These are phyloP conservation scores for Microbotryomycetes sp. DNA, from an alignment of 1,284 basidiomycete species.

Conservation along the genomic window DNA sequence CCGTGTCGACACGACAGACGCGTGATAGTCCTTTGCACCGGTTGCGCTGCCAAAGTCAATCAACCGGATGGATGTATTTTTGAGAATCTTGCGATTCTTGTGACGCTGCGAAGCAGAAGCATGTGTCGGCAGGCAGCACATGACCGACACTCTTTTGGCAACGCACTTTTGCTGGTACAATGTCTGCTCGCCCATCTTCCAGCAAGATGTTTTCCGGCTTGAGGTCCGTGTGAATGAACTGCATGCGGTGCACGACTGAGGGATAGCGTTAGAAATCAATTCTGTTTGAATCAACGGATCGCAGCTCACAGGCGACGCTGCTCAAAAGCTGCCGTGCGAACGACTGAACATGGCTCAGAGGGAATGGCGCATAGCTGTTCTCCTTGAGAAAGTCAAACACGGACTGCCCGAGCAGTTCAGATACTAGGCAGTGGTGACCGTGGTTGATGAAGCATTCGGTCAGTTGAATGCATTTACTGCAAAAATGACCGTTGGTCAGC, in stretches of 20 bases:
- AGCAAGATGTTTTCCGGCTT: slow-evolving; percentile 98
- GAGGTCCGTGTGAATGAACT: slow-evolving; percentile 93
- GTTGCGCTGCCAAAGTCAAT: slow-evolving; percentile 99
- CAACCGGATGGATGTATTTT: slow-evolving; percentile 84
- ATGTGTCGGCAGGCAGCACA: background rate
- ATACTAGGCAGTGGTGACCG: slow-evolving; percentile 97
- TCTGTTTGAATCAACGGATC: no score
- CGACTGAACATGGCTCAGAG: slow-evolving; percentile 87
- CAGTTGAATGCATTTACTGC: slow-evolving; percentile 95
- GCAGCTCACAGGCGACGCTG: slow-evolving; percentile 83
- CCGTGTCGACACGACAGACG: slow-evolving; percentile 91
- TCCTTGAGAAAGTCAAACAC: slow-evolving; percentile 99
- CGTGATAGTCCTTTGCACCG: slow-evolving; percentile 97
- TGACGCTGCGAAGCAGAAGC: slow-evolving; percentile 2
- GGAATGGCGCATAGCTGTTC: slow-evolving; percentile 94
- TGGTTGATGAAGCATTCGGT: slow-evolving; percentile 92
- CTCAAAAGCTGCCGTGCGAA: slow-evolving; percentile 88
- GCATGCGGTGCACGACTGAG: slow-evolving; percentile 80
- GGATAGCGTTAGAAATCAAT: no score
- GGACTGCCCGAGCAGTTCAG: slow-evolving; percentile 92
- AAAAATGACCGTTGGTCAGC: background rate
- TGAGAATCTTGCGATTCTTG: slow-evolving; percentile 62
- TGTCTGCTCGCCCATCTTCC: slow-evolving; percentile 62
- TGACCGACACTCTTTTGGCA: background rate
- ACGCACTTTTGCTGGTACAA: background rate